Percentiles rank a stretch among this genome's conserved stretches.
Conservation (phyloP, 495 filamentous ascomycete species). For the Physcia stellaris region DNA sequence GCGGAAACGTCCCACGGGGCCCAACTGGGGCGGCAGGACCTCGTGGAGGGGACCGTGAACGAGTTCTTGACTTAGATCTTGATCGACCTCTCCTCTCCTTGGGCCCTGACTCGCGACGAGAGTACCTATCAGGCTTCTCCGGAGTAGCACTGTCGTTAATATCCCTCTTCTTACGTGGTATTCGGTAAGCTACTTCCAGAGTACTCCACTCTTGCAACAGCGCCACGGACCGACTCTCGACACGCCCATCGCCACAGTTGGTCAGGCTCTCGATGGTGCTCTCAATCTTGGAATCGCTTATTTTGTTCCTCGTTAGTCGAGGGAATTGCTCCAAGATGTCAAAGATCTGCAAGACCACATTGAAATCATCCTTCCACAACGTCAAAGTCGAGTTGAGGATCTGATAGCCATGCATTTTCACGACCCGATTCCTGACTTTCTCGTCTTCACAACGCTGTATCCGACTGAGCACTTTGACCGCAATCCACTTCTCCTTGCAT, state of each 20-base stretch:
- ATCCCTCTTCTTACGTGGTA: constrained; percentile 68
- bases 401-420: constrained; percentile 94
- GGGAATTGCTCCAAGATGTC: constrained; percentile 83
- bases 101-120: constrained; percentile 52
- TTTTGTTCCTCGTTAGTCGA: constrained; percentile 90
- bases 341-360: constrained; percentile 77
- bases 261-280: constrained; percentile 59
- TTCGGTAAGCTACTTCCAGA: constrained; percentile 85
- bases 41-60: constrained; percentile 38
- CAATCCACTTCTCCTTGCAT: constrained; percentile 99
- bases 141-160: constrained; percentile 30
- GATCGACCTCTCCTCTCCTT: constrained; percentile 38
- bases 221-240: constrained; percentile 52
- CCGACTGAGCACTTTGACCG: constrained; percentile 81
- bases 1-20: constrained; percentile 49
- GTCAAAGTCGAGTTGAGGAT: constrained; percentile 77
- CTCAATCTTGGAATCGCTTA: constrained; percentile 92
- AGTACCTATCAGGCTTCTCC: constrained; percentile 42
- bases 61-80: constrained; percentile 31
- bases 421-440: constrained; percentile 71
- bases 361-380: constrained; percentile 75
- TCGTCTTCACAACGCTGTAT: constrained; percentile 88
- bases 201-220: constrained; percentile 79
- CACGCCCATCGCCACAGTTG: constrained; percentile 54
- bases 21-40: constrained; percentile 38